Percentiles rank a stretch among this genome's conserved stretches.
phyloP scores from a whole-genome alignment of 768 basidiomycete genomes.

The Termitomyces heimii region DNA sequence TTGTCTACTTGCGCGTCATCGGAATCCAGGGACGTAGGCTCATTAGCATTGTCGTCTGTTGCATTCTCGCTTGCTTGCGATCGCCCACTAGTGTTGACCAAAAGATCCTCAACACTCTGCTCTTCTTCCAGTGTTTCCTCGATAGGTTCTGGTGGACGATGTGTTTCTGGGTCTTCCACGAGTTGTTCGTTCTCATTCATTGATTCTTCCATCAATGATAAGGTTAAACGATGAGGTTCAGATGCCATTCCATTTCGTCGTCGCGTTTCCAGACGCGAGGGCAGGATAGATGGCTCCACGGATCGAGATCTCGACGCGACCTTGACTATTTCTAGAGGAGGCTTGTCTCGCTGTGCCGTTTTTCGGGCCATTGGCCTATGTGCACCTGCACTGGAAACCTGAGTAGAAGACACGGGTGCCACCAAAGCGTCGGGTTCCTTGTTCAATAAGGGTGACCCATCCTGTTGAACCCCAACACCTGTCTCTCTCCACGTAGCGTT shows the following conservation, averaged over 20 bases:
- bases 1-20: conserved; percentile 23
- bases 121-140: conserved; percentile 15
- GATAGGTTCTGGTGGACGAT: background rate
- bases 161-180: background rate
- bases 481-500: background rate
- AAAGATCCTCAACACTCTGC: conserved; percentile 20
- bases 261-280: background rate
- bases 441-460: background rate
- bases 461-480: background rate
- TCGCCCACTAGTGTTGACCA: conserved; percentile 13
- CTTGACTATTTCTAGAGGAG: background rate
- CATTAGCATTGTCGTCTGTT: background rate
- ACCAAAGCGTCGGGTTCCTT: background rate
- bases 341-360: conserved; percentile 1
- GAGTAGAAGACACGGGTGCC: background rate
- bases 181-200: conserved; percentile 2
- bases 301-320: conserved; percentile 20
- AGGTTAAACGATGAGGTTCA: background rate
- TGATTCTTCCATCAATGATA: conserved; percentile 2
- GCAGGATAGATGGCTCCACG: conserved; percentile 18
- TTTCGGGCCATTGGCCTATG: background rate
- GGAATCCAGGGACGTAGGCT: conserved; percentile 15
- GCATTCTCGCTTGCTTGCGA: background rate
- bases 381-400: background rate
- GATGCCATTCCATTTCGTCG: background rate